Evolutionary conservation across 2,329 filamentous ascomycete species (phyloP), one percentile per base, ranked within the genome.

Genomic region (Monilinia fructigena): DNA sequence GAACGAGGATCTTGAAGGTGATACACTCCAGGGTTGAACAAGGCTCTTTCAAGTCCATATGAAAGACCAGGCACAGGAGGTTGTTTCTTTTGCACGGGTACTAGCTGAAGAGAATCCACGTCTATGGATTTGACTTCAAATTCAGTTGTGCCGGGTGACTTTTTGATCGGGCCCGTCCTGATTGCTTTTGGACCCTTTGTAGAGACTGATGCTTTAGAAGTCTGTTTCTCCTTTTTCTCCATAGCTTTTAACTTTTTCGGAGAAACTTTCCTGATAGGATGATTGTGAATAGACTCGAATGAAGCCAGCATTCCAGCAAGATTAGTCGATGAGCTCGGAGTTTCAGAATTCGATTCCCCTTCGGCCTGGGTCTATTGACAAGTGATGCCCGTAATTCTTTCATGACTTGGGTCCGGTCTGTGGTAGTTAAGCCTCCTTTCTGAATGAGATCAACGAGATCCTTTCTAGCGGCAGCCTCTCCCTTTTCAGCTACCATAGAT

Each of bases 11-110:
- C 95, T 78, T 96, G 93, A 62, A 99, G 84, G 61, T 92, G 89
- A 76, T 97, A 97, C 48, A 97, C 91, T 28, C 95, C 93, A 2
- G 89, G 89, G 74, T 97, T 99, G 83, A 99, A 99, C 3, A 99
- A 80, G n/a, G 96, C 94, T 52, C 76, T 72, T 63, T 77, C 76
- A 40, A 77, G 66, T 12, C 75, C 75, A 66, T 76, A 76, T 14
- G 74, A 72, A 35, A 77, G 63, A 18, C 63, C 67, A 55, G 76
- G 75, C 12, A 77, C 75, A 42, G 73, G 67, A 55, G 74, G 72
- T 50, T 73, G 69, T 20, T 67, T 64, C 47, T 67, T 70, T 26
- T 75, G 69, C 40, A 77, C 45, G 12, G 76, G 72, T 18, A 69
- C 65, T 38, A 77, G 68, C 11, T 72, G 23, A 14, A 77, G 69